Base-by-base conservation (phyloP, 2,329 filamentous ascomycete genomes). In the Helotiales sp. region DNA sequence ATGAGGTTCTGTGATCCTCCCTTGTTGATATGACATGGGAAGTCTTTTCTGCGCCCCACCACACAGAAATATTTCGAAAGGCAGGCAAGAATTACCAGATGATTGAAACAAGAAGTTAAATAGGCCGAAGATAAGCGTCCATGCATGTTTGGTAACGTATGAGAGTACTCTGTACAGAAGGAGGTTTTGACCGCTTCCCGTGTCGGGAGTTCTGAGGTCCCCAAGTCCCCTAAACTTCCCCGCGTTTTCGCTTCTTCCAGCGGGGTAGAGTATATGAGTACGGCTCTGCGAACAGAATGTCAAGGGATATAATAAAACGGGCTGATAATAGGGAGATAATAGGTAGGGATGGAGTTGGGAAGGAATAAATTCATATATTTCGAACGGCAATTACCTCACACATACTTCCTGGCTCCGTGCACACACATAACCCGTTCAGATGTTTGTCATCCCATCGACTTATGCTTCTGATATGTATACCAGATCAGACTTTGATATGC, bases 221-320 rank as follows among this genome's bases (percentile, higher is more conserved):
- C 22, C 22, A 57, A 5, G 52, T 37, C 32, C 52, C 30, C 52
- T 34, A 37, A 17, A 57, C 7, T 37, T 57, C 52, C 52, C 52
- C 52, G 52, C 52, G 30, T 57, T 55, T 57, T 57, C 52, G 52
- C 52, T 57, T 57, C 52, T 22, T 2, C 52, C 30, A n/a, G 52
- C 52, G 52, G 52, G 52, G 52, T 57, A 34, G n/a, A n/a, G n/a
- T n/a, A n/a, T n/a, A n/a, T n/a, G n/a, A n/a, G 24, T 32, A 20
- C 50, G 17, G 17, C 17, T 11, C 11, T 55, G n/a, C 17, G n/a
- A n/a, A 37, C 52, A 10, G 8, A 4, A 55, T n/a, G 5, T 22
- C 40, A 37, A 40, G n/a, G 32, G 32, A 37, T 15, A 40, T 17
- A 10, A 57, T n/a, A 22, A 8, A 17, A 47, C 24, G 8, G 47